These are phyloP conservation scores for Massospora cicadina DNA, from an alignment of 371 early-diverging fungal genomes.

Conservation along the genomic window DNA sequence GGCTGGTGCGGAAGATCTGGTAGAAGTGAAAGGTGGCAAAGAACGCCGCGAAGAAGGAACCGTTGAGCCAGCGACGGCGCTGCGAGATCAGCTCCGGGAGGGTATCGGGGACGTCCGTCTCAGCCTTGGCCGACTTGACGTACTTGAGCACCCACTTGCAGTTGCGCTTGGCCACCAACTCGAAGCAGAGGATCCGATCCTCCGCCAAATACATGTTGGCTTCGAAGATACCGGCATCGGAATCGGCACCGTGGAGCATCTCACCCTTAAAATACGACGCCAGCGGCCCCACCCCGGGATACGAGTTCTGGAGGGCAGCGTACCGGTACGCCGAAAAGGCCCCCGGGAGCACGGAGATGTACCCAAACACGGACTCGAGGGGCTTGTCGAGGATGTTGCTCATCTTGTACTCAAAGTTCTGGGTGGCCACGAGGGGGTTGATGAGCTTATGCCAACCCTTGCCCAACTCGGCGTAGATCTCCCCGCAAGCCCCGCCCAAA, in stretches of 20 bases:
- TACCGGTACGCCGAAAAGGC: slow-evolving; percentile 55
- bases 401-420: slow-evolving; percentile 77
- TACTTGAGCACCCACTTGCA: slow-evolving; percentile 46
- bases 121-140: slow-evolving; percentile 46
- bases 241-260: slow-evolving; percentile 21
- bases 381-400: slow-evolving; percentile 70
- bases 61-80: slow-evolving; percentile 56
- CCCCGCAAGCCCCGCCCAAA: slow-evolving; percentile 66
- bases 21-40: slow-evolving; percentile 63
- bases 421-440: slow-evolving; percentile 63
- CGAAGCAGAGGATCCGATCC: slow-evolving; percentile 60
- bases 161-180: slow-evolving; percentile 42
- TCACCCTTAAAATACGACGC: slow-evolving; percentile 48
- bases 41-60: slow-evolving; percentile 47
- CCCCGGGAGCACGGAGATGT: slow-evolving; percentile 62
- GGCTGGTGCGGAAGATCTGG: slow-evolving; percentile 54
- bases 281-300: slow-evolving; percentile 36
- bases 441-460: slow-evolving; percentile 26
- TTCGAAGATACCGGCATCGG: slow-evolving; percentile 29
- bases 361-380: slow-evolving; percentile 61
- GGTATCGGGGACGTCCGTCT: slow-evolving; percentile 49
- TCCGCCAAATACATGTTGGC: slow-evolving; percentile 65
- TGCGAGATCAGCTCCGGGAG: slow-evolving; percentile 47
- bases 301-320: slow-evolving; percentile 27
- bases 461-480: slow-evolving; percentile 41